Percentiles rank a stretch among this genome's conserved stretches.
Conservation (phyloP, 257 asterid genomes). For the Knoxia roxburghii region DNA sequence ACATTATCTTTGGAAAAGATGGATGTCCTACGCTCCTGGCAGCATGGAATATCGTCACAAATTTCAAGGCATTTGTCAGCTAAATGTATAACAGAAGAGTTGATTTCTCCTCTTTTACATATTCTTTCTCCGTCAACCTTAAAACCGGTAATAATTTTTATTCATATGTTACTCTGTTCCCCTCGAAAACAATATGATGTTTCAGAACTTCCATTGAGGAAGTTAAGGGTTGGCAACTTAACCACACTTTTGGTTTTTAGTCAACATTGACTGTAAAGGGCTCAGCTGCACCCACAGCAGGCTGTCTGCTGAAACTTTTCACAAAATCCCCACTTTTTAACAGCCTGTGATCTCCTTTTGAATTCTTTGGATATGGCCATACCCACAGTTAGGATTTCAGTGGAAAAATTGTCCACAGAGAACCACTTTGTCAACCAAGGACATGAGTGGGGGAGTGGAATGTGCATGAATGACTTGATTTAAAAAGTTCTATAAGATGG, state of each 20-base stretch:
- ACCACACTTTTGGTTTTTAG: not conserved
- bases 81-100: constrained; percentile 74
- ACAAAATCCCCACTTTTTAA: not conserved
- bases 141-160: constrained; percentile 58
- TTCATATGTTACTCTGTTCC: not conserved
- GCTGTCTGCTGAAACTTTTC: not conserved
- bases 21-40: constrained; percentile 78
- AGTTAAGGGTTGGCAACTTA: not conserved
- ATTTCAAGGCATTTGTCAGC: constrained; percentile 87
- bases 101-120: constrained; percentile 71
- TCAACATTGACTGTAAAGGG: not conserved
- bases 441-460: not conserved
- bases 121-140: constrained; percentile 79
- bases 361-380: not conserved
- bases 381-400: not conserved
- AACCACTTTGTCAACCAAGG: not conserved
- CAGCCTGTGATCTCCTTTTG: not conserved
- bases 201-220: not conserved
- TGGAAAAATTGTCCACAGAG: not conserved
- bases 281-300: no score
- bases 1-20: constrained; percentile 57
- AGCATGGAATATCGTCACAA: constrained; percentile 56
- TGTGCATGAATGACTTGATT: not conserved
- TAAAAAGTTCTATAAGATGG: not conserved
- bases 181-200: not conserved